Conservation (phyloP, 2,329 filamentous ascomycete genomes). For the Fusarium sp. region DNA sequence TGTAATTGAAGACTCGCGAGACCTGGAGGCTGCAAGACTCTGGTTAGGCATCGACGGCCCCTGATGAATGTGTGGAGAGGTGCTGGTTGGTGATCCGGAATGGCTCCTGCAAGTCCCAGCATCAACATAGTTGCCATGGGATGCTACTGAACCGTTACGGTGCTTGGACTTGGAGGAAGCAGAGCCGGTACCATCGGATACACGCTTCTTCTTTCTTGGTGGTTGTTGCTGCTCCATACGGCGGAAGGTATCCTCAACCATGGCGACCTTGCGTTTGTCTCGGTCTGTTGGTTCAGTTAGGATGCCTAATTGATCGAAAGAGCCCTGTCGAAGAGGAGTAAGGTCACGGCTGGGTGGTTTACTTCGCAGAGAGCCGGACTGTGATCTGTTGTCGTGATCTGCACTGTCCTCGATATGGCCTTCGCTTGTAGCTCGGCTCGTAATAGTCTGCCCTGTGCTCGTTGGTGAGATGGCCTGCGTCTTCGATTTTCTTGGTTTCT, state of each 20-base stretch:
- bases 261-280: conserved; percentile 75
- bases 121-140: conserved; percentile 61
- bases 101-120: conserved; percentile 66
- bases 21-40: conserved; percentile 46
- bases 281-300: conserved; percentile 73
- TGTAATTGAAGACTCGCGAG: conserved; percentile 55
- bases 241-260: conserved; percentile 73
- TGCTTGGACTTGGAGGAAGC: conserved; percentile 56
- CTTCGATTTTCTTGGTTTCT: conserved; percentile 67
- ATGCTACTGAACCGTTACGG: conserved; percentile 53
- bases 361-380: conserved; percentile 66
- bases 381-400: conserved; percentile 63
- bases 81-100: conserved; percentile 63
- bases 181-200: conserved; percentile 63
- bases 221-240: conserved; percentile 70
- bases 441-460: conserved; percentile 70
- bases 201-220: conserved; percentile 71
- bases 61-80: conserved; percentile 53
- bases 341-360: conserved; percentile 75
- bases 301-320: conserved; percentile 69
- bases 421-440: conserved; percentile 74
- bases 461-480: conserved; percentile 69
- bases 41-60: conserved; percentile 47
- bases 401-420: conserved; percentile 66
- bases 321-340: conserved; percentile 71